Conservation (phyloP, 192 early-diverging fungal species). For the Podila epigama region DNA sequence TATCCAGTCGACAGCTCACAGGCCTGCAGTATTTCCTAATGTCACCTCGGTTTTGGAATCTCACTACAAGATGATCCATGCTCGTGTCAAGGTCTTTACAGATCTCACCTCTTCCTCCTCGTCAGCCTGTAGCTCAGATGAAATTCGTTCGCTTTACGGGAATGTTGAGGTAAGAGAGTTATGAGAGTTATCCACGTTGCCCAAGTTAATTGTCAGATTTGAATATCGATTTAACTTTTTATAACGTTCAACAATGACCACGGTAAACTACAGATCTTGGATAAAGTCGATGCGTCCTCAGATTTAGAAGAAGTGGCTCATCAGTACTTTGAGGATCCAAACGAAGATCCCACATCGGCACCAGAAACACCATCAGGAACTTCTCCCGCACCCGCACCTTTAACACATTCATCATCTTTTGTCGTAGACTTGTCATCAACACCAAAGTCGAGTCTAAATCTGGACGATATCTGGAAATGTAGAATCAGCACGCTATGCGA, state of each 20-base stretch:
- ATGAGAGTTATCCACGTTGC: not conserved
- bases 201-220: not conserved
- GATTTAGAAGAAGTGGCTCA: constrained; percentile 25
- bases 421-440: not conserved
- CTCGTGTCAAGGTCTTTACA: constrained; percentile 35
- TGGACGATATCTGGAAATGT: constrained; percentile 19
- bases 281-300: constrained; percentile 21
- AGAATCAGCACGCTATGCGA: constrained; percentile 54
- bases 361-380: constrained; percentile 17
- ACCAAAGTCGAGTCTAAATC: not conserved
- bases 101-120: constrained; percentile 10
- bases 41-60: constrained; percentile 27
- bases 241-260: no score
- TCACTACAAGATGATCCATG: constrained; percentile 44
- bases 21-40: constrained; percentile 32
- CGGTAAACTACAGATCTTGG: constrained; percentile 37
- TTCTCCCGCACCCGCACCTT: not conserved
- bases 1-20: constrained; percentile 28
- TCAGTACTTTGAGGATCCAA: constrained; percentile 32
- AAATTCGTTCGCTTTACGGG: not conserved
- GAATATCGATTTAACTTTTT: no score
- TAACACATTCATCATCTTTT: not conserved
- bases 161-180: constrained; percentile 28
- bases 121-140: not conserved
- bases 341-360: not conserved